phyloP scores from a whole-genome alignment of 2,329 filamentous ascomycete species.

The Chrysosporium queenslandicum region DNA sequence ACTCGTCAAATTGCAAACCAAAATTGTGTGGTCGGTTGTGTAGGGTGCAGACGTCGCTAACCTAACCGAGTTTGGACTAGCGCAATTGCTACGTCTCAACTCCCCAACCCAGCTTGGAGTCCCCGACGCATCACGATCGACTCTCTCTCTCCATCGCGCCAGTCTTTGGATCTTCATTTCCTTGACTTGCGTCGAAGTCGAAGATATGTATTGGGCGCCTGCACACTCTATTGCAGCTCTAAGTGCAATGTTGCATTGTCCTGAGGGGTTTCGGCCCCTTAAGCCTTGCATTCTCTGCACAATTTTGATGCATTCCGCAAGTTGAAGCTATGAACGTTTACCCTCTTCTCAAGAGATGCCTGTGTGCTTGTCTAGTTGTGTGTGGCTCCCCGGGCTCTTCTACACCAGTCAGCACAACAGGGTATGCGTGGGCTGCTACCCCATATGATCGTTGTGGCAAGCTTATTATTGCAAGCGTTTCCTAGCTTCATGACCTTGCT shows the following conservation, averaged over 20 bases:
- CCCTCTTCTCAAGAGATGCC: neutral
- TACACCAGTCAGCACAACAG: neutral
- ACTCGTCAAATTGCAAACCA: slow-evolving; percentile 22
- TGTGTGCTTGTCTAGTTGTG: neutral
- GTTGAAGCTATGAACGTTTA: too few species aligned
- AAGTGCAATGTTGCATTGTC: too few species aligned
- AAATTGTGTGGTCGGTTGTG: slow-evolving; percentile 37
- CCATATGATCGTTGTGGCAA: neutral
- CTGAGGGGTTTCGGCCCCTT: too few species aligned
- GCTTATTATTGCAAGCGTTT: too few species aligned
- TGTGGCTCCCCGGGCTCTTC: neutral
- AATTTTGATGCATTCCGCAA: too few species aligned
- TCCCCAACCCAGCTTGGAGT: neutral
- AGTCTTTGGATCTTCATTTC: neutral
- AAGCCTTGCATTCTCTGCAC: too few species aligned
- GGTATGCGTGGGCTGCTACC: neutral
- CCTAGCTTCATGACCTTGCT: too few species aligned
- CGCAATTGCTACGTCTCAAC: slow-evolving; percentile 11
- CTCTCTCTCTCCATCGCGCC: neutral
- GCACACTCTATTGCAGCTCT: too few species aligned
- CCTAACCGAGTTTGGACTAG: slow-evolving; percentile 34
- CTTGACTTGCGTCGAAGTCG: too few species aligned
- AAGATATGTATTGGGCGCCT: too few species aligned
- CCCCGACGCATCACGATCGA: neutral
- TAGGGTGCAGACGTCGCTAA: slow-evolving; percentile 37